Evolutionary conservation across 2,329 filamentous ascomycete genomes (phyloP), one percentile per base, ranked within the genome.

Genomic region (Alternaria sp.): DNA sequence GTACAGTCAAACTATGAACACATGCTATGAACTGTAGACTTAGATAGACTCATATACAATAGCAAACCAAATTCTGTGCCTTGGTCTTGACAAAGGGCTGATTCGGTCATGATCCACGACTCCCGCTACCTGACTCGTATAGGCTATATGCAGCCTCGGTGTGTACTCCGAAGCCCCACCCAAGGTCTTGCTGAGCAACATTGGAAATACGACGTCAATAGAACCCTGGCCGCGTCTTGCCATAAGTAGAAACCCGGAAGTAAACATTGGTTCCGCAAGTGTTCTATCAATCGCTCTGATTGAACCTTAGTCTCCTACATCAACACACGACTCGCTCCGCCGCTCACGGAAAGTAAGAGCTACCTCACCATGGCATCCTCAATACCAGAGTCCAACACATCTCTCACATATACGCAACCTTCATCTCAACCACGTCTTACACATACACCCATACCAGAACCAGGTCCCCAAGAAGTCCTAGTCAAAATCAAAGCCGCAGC

Each of bases 401-500:
- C 73, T 26, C 64, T 78, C 8, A 75, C 71, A 15, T 78, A 74
- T 53, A 74, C 73, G 7, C 44, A 54, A 23, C 75, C 74, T 8
- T 68, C 63, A 12, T 66, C 72, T 1, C 60, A 54, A 5, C 75
- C 75, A 11, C 72, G 75, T 45, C 60, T 78, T 3, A 66, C 60
- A 9, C 62, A 75, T 23, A 51, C 58, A 6, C 61, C 73, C 10
- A 41, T 75, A 28, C 61, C 66, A 11, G 30, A 53, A 3, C 68
- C 62, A 3, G 60, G 41, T 3, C 61, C 73, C 2, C 60, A 69
- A 9, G 66, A 74, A 25, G 18, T 85, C 28, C 67, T 83, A 28
- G 69, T 85, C 60, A 79, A 77, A 54, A 71, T 82, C n/a, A 77
- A 80, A 58, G 81, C 83, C 58, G 82, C 79, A 5, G 82, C 80